Conservation (phyloP, 306 rosid genomes). For the Mimosa pudica region DNA sequence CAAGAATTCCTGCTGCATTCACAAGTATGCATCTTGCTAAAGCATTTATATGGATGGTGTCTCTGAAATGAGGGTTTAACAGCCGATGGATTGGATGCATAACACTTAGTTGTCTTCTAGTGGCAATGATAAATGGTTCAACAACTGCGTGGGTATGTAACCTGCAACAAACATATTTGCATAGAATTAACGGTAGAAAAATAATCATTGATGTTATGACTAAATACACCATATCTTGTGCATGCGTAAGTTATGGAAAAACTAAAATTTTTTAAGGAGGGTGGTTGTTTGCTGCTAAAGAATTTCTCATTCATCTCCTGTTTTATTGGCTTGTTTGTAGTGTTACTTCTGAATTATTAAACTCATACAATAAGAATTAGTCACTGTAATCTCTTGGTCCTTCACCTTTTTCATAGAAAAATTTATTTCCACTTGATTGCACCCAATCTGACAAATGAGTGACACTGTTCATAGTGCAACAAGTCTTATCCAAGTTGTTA, state of each 20-base stretch:
- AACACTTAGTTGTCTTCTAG: slow-evolving; percentile 70
- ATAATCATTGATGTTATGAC: not conserved
- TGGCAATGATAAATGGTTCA: slow-evolving; percentile 85
- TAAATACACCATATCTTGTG: too few species aligned
- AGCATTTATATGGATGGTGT: slow-evolving; percentile 71
- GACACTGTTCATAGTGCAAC: not conserved
- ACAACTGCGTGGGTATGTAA: slow-evolving; percentile 72
- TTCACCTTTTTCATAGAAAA: not conserved
- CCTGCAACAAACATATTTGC: slow-evolving; percentile 43
- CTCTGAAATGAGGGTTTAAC: slow-evolving; percentile 74
- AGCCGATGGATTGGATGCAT: slow-evolving; percentile 74
- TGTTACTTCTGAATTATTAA: not conserved
- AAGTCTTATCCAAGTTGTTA: too few species aligned
- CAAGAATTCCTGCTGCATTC: slow-evolving; percentile 65
- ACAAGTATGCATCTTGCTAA: slow-evolving; percentile 53
- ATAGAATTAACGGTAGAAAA: not conserved
- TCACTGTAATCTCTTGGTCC: not conserved
- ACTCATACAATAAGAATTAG: not conserved
- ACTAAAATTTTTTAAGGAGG: not conserved
- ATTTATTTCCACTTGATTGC: not conserved
- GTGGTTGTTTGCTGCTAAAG: not conserved
- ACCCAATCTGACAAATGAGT: not conserved
- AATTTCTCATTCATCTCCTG: slow-evolving; percentile 3
- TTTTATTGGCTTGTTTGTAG: not conserved
- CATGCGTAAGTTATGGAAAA: not conserved